phyloP scores from a whole-genome alignment of 805 yeast genomes.

The Kodamaea nitidulidarum region DNA sequence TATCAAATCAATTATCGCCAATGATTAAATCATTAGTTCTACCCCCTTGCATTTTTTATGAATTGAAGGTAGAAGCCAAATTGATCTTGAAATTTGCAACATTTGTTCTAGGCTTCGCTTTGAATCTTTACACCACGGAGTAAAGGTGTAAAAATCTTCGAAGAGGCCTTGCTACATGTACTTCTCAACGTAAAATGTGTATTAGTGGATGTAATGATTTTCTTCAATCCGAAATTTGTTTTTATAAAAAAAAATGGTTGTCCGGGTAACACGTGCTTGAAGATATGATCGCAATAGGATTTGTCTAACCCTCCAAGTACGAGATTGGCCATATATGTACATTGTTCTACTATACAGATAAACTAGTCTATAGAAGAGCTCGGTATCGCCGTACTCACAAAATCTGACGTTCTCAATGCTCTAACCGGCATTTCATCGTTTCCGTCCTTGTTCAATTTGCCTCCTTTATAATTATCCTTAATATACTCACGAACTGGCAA shows the following conservation, averaged over 20 bases:
- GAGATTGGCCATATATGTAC: too few relatives aligned
- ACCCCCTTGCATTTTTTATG: conserved; percentile 19
- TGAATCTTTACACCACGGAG: conserved; percentile 30
- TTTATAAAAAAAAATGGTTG: background rate
- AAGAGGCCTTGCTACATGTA: conserved; percentile 22
- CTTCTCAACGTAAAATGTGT: background rate
- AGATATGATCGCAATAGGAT: too few relatives aligned
- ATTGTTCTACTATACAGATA: background rate
- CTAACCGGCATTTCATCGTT: conserved; percentile 45
- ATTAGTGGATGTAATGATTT: background rate
- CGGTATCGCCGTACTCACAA: conserved; percentile 35
- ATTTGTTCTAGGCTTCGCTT: conserved; percentile 30
- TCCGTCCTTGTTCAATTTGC: conserved; percentile 23
- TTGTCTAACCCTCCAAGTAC: too few relatives aligned
- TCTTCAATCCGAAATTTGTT: background rate
- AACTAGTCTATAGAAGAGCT: conserved; percentile 7
- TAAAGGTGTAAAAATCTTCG: conserved; percentile 29
- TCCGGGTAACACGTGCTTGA: conserved; percentile 11
- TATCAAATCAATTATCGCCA: conserved; percentile 30
- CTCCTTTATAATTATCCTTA: conserved; percentile 48
- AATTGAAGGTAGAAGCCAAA: conserved; percentile 16
- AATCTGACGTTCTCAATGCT: conserved; percentile 63
- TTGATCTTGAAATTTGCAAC: conserved; percentile 14
- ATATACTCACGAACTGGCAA: conserved; percentile 85
- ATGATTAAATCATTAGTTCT: conserved; percentile 20